These are phyloP conservation scores for Gaeumannomyces tritici DNA, from an alignment of 2,329 filamentous ascomycete species.

Conservation along the genomic window DNA sequence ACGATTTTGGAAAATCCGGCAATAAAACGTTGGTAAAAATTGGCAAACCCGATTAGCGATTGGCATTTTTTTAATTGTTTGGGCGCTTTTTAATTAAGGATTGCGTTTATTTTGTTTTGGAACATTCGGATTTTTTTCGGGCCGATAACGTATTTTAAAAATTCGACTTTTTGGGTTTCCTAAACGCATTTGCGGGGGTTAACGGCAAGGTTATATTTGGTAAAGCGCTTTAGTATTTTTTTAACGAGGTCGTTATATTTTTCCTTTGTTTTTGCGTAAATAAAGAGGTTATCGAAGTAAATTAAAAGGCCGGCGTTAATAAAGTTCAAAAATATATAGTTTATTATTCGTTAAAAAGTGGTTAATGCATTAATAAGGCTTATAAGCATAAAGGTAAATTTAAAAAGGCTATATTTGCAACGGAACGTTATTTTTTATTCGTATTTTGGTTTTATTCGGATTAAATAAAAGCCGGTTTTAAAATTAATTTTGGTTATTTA, in stretches of 20 bases:
- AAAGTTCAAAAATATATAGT: too few species aligned
- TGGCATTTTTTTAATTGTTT: neutral
- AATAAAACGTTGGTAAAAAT: neutral
- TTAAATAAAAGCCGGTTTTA: neutral
- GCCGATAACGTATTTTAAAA: neutral
- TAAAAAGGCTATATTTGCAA: neutral
- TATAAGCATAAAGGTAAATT: neutral
- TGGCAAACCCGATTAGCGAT: neutral
- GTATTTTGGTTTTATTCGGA: neutral
- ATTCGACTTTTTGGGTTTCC: neutral
- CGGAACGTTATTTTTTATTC: neutral
- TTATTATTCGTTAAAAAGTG: neutral
- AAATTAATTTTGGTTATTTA: too few species aligned
- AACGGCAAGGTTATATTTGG: neutral
- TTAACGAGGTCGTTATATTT: neutral
- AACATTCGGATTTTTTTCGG: neutral
- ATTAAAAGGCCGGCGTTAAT: too few species aligned
- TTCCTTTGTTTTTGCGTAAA: neutral
- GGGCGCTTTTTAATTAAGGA: neutral
- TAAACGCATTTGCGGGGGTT: neutral
- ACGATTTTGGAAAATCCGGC: neutral
- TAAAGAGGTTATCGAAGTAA: too few species aligned
- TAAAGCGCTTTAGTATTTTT: neutral
- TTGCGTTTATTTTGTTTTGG: neutral
- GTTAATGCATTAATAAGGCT: neutral